Conservation (phyloP, 176 grass and related monocot species). For the Tillandsia leiboldiana region DNA sequence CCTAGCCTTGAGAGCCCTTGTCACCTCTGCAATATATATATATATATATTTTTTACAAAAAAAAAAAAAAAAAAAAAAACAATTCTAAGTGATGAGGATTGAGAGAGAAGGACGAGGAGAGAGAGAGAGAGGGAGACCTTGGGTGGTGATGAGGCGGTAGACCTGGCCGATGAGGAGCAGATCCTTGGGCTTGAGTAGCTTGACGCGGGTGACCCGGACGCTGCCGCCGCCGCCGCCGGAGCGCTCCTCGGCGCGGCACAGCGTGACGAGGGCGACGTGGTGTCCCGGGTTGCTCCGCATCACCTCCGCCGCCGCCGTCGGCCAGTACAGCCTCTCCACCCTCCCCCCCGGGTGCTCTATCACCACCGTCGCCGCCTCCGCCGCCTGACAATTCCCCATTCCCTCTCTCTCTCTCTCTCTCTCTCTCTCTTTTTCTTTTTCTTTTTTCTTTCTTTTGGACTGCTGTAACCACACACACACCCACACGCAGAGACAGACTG, state of each 20-base stretch:
- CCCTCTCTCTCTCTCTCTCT: background rate
- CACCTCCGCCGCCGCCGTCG: slow-evolving; percentile 56
- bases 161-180: slow-evolving; percentile 58
- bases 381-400: slow-evolving; percentile 95
- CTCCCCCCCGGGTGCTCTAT: slow-evolving; percentile 71
- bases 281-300: slow-evolving; percentile 93
- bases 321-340: slow-evolving; percentile 64
- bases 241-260: slow-evolving; percentile 49
- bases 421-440: no score
- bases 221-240: slow-evolving; percentile 16
- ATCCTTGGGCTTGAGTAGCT: slow-evolving; percentile 89
- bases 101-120: background rate
- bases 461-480: background rate
- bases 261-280: slow-evolving; percentile 79
- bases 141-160: slow-evolving; percentile 84
- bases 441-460: background rate
- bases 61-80: background rate
- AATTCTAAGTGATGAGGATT: background rate
- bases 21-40: slow-evolving; percentile 45
- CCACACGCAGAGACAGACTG: no score
- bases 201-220: slow-evolving; percentile 62
- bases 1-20: slow-evolving; percentile 58
- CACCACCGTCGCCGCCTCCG: slow-evolving; percentile 69
- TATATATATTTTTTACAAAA: background rate
- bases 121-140: slow-evolving; percentile 16